phyloP scores from a whole-genome alignment of 257 asterid species.

The Knoxia roxburghii region DNA sequence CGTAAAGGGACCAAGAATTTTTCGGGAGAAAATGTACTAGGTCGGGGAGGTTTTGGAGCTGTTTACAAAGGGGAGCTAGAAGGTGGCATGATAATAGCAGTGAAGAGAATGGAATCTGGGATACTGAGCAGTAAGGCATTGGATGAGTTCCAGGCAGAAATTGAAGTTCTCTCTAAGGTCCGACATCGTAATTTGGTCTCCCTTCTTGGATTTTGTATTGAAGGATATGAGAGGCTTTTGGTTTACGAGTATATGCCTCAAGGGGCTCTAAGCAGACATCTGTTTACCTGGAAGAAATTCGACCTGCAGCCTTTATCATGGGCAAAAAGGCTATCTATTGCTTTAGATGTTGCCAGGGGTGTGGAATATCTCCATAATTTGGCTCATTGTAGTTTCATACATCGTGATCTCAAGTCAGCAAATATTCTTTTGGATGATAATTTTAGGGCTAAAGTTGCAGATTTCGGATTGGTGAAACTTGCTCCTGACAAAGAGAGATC shows the following conservation, averaged over 20 bases:
- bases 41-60: slow-evolving; percentile 78
- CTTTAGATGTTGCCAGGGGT: slow-evolving; percentile 78
- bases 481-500: slow-evolving; percentile 67
- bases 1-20: slow-evolving; percentile 51
- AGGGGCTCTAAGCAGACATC: slow-evolving; percentile 74
- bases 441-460: slow-evolving; percentile 73
- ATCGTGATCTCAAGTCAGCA: slow-evolving; percentile 72
- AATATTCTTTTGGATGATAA: slow-evolving; percentile 63
- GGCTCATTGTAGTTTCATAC: slow-evolving; percentile 71
- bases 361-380: slow-evolving; percentile 69
- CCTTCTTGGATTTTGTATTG: slow-evolving; percentile 56
- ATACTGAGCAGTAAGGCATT: slow-evolving; percentile 40
- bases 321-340: slow-evolving; percentile 57
- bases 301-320: slow-evolving; percentile 57
- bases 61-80: slow-evolving; percentile 64
- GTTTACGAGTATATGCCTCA: slow-evolving; percentile 76
- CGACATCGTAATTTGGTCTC: slow-evolving; percentile 75
- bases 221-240: slow-evolving; percentile 64
- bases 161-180: slow-evolving; percentile 65
- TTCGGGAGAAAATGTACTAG: slow-evolving; percentile 58
- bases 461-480: slow-evolving; percentile 74
- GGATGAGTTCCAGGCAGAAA: slow-evolving; percentile 74
- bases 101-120: slow-evolving; percentile 67
- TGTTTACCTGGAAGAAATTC: slow-evolving; percentile 55
- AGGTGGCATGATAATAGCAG: slow-evolving; percentile 58